Conservation (phyloP, 306 rosid species). For the Fragaria ananassa region DNA sequence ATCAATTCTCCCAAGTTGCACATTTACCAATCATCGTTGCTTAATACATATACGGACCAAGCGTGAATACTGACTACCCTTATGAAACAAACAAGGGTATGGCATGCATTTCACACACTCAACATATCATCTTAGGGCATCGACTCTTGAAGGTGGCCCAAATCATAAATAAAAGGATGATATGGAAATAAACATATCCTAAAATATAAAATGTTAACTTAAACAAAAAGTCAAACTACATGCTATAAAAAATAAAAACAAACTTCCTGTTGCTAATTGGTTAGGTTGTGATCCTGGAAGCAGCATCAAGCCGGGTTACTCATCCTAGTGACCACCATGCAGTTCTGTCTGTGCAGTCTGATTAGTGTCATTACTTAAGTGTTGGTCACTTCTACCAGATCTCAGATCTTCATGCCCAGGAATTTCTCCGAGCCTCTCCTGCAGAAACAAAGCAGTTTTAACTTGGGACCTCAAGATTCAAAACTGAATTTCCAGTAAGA, state of each 20-base stretch:
- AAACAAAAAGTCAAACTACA: constrained; percentile 43
- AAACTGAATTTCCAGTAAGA: neutral
- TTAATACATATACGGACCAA: constrained; percentile 19
- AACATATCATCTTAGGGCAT: constrained; percentile 42
- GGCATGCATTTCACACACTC: constrained; percentile 31
- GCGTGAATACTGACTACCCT: constrained; percentile 25
- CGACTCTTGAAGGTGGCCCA: constrained; percentile 30
- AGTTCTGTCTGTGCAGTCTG: constrained; percentile 50
- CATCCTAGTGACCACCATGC: constrained; percentile 47
- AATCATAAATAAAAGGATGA: constrained; percentile 40
- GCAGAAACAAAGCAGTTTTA: constrained; percentile 24
- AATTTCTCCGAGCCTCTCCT: constrained; percentile 80
- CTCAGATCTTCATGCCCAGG: constrained; percentile 55
- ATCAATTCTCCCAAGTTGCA: constrained; percentile 11
- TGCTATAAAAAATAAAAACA: constrained; percentile 48
- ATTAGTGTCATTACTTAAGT: constrained; percentile 44
- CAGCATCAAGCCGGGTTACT: constrained; percentile 35
- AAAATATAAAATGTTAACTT: constrained; percentile 39
- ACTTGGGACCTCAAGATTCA: neutral
- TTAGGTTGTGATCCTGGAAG: constrained; percentile 61
- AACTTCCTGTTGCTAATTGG: constrained; percentile 59
- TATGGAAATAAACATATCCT: constrained; percentile 39
- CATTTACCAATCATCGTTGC: constrained; percentile 37
- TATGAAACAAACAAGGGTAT: constrained; percentile 30
- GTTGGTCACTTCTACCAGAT: constrained; percentile 53